A percentile compares a stretch with the other conserved stretches of the same genome.
These are phyloP conservation scores for Pezizomycotina sp. DNA, from an alignment of 2,329 filamentous ascomycete genomes.

Conservation along the genomic window DNA sequence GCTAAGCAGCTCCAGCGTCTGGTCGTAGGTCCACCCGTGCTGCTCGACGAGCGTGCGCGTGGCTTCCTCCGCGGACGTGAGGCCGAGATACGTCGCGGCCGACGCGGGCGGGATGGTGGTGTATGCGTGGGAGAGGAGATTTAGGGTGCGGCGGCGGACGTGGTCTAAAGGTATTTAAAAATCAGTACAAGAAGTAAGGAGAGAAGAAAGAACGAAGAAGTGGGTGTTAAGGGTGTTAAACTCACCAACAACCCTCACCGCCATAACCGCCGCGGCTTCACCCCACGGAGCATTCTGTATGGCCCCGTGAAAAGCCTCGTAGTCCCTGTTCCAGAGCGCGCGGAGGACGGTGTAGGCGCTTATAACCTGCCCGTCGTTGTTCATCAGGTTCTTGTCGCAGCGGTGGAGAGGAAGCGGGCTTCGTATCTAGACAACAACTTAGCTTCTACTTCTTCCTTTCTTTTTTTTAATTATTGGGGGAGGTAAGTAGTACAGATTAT, in stretches of 20 bases:
- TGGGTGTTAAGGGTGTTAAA: background rate
- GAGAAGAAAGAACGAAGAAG: background rate
- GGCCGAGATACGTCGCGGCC: conserved; percentile 22
- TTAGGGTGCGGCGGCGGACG: conserved; percentile 21
- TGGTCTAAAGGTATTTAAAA: conserved; percentile 8
- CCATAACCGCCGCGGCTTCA: conserved; percentile 16
- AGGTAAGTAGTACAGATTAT: conserved; percentile 19
- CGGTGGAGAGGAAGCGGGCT: conserved; percentile 24
- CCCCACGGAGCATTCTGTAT: conserved; percentile 22
- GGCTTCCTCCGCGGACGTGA: too few relatives aligned
- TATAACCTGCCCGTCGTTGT: conserved; percentile 20
- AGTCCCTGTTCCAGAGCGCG: conserved; percentile 22
- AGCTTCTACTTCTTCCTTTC: background rate
- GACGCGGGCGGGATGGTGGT: conserved; percentile 22
- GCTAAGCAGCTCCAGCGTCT: too few relatives aligned
- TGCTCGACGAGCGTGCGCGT: too few relatives aligned
- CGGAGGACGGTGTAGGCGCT: conserved; percentile 21
- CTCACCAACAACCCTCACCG: conserved; percentile 16
- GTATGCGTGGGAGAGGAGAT: conserved; percentile 23
- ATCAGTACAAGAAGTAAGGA: background rate
- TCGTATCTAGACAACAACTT: conserved; percentile 17
- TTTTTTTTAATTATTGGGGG: background rate
- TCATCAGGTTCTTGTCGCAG: conserved; percentile 20
- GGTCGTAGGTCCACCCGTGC: too few relatives aligned
- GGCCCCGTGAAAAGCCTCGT: conserved; percentile 20